These are phyloP conservation scores for Castanospermum australe DNA, from an alignment of 306 rosid species.

Conservation along the genomic window DNA sequence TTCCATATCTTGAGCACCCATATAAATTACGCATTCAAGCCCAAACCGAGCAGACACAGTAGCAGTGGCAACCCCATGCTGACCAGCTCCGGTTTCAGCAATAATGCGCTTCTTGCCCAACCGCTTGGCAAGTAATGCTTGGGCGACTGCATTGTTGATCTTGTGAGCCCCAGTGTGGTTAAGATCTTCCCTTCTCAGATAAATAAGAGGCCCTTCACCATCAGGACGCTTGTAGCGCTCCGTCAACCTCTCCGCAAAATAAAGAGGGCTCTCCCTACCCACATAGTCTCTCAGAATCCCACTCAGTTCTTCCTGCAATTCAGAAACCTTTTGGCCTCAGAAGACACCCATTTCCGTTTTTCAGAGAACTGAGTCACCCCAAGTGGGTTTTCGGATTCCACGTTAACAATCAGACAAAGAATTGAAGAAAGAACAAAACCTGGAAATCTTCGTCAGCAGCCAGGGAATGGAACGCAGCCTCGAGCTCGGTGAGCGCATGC, in stretches of 20 bases:
- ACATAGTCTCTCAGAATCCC: slow-evolving; percentile 79
- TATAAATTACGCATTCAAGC: slow-evolving; percentile 73
- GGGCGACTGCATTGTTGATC: slow-evolving; percentile 89
- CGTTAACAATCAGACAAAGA: not conserved
- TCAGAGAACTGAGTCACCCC: not conserved
- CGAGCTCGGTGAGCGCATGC: slow-evolving; percentile 77
- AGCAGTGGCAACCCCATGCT: slow-evolving; percentile 97
- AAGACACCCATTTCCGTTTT: not conserved
- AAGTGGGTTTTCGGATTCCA: not conserved
- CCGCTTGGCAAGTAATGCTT: slow-evolving; percentile 82
- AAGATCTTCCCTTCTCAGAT: slow-evolving; percentile 91
- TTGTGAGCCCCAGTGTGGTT: slow-evolving; percentile 97
- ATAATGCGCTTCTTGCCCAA: slow-evolving; percentile 80
- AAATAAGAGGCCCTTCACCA: slow-evolving; percentile 82
- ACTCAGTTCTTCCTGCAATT: slow-evolving; percentile 65
- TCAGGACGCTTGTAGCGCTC: slow-evolving; percentile 62
- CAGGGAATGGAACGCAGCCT: slow-evolving; percentile 64
- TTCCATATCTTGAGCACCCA: slow-evolving; percentile 98
- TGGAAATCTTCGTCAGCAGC: slow-evolving; percentile 57
- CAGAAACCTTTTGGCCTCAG: not conserved
- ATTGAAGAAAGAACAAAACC: slow-evolving; percentile 36
- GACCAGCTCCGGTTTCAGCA: slow-evolving; percentile 97
- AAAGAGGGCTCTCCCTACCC: slow-evolving; percentile 95
- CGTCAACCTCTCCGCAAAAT: slow-evolving; percentile 88
- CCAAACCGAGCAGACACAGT: slow-evolving; percentile 93